Base-by-base conservation (phyloP, 148 eudicot genomes). In the Chenopodium suecicum region DNA sequence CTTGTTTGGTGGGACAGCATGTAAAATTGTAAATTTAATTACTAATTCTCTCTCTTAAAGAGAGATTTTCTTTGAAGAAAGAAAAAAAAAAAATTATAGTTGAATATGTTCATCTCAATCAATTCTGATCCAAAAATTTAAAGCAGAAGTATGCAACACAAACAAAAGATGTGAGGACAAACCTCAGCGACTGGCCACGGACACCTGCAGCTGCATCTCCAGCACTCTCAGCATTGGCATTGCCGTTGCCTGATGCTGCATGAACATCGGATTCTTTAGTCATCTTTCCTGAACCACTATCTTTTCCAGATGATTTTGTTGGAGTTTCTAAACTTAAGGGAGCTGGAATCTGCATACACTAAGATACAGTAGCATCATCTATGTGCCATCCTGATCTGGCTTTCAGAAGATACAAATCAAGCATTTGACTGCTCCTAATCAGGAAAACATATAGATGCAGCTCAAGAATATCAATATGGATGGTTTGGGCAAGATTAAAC, bases 131-230 rank as follows among this genome's bases (percentile, higher is more conserved):
- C 44, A 41, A 13, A 19, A 23, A 16, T 9, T 7, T 10, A 9
- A 52, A 48, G 13, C 31, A 8, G 4, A 65, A 25, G 23, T 1
- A 11, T 68, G 62, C 31, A 84, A 70, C 70, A 10, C 9, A 25
- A 70, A 27, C 1, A n/a, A 25, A 63, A 20, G 19, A 73, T 32
- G 13, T 27, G 27, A 75, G 22, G 74, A 77, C 80, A 80, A 66
- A 90, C 92, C 91, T 90, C 75, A 81, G 90, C 27, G 91, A 87
- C 32, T 78, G 82, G 64, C 81, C 89, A 19, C 70, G 86, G 27
- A 16, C 37, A 44, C 86, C 84, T 71, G 75, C 37, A 44, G 85
- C 84, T 71, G 75, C 86, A 79, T 84, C 86, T 44, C 86, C 83
- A 81, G 85, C 89, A 83, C 83, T 79, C 81, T 84, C 90, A 60